Evolutionary conservation across 73 alveolate species (phyloP).

Genomic region (Symbiodinium pilosum): DNA sequence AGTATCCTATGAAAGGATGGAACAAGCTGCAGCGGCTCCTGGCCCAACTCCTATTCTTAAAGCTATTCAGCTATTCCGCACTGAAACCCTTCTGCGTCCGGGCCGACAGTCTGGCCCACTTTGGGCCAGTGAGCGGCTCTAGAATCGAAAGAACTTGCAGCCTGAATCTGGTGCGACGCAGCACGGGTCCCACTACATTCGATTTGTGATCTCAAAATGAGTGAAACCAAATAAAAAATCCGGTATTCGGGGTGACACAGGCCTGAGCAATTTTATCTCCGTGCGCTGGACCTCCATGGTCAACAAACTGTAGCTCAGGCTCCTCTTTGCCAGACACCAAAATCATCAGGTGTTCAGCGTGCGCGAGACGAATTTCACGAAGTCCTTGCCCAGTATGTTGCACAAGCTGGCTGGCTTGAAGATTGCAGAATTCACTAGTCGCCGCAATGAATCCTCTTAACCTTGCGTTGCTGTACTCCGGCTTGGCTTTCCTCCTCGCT

Average conservation of each 20-base stretch:
- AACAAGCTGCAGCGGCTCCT: not conserved
- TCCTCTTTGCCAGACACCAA: not conserved
- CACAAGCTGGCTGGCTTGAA: not conserved
- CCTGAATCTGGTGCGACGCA: not conserved
- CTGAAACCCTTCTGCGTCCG: not conserved
- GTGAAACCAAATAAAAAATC: not conserved
- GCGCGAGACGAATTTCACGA: not conserved
- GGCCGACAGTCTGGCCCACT: not conserved
- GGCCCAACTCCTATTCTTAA: conserved; percentile 2
- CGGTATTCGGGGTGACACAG: not conserved
- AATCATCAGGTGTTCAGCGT: not conserved
- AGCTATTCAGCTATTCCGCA: not conserved
- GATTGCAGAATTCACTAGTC: too few species aligned
- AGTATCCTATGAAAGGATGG: not conserved
- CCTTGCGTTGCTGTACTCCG: not conserved
- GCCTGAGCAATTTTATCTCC: not conserved
- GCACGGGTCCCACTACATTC: not conserved
- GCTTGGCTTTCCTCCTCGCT: not conserved
- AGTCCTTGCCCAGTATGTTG: not conserved
- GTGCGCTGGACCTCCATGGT: not conserved
- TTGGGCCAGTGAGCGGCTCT: not conserved
- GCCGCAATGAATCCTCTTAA: not conserved
- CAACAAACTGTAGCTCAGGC: not conserved
- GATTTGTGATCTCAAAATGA: not conserved
- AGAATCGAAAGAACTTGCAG: not conserved